Conservation (phyloP, 805 yeast species). For the Ogataea parapolymorpha region DNA sequence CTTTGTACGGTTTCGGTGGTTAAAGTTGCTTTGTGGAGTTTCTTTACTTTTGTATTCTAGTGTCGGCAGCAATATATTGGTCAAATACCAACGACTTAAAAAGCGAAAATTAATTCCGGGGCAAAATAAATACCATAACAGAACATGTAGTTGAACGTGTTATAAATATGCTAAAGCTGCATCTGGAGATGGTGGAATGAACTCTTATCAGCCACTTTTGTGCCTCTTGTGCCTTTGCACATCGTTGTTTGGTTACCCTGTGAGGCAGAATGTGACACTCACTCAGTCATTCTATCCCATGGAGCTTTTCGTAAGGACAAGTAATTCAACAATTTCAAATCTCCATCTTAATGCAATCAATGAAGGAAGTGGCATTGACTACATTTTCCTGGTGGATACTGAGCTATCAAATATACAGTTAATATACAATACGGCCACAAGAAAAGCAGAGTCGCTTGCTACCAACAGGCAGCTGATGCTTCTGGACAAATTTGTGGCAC, state of each 20-base stretch:
- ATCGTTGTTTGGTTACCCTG: background rate
- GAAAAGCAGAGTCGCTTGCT: constrained; percentile 7
- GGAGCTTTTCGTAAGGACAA: constrained; percentile 7
- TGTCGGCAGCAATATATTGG: constrained; percentile 19
- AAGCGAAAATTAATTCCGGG: constrained; percentile 9
- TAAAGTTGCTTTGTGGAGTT: constrained; percentile 37
- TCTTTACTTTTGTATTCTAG: constrained; percentile 20
- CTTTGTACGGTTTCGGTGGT: constrained; percentile 99
- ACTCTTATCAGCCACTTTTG: background rate
- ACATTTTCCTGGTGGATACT: constrained; percentile 14
- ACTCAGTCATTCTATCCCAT: constrained; percentile 3
- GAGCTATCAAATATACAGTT: constrained; percentile 10
- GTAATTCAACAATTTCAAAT: constrained; percentile 1
- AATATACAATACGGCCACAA: constrained; percentile 6
- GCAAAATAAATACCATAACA: constrained; percentile 6
- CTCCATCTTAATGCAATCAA: constrained; percentile 15
- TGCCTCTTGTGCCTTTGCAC: background rate
- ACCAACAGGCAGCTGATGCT: constrained; percentile 12
- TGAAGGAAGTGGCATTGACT: constrained; percentile 19
- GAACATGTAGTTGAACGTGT: background rate
- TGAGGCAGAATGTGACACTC: background rate
- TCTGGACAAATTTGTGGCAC: constrained; percentile 12
- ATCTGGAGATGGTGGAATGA: background rate
- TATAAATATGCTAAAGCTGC: too few species aligned
- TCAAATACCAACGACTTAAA: constrained; percentile 7